Base-by-base conservation (phyloP, 352 stramenopile genomes). In the Blastocystis sp. region DNA sequence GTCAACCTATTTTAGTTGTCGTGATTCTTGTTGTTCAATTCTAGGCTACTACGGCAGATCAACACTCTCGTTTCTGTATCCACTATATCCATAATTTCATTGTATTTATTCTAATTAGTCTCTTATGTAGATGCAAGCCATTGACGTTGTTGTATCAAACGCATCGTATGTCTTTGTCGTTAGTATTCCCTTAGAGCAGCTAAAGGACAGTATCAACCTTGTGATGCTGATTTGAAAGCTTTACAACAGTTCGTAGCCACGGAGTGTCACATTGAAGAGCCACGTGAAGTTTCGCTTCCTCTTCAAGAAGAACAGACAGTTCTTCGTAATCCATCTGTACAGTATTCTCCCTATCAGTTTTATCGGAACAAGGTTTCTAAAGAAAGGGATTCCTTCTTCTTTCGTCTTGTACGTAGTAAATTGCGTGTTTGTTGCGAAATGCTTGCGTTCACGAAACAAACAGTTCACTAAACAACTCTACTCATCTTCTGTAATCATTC, bases 401-500 rank as follows among this genome's bases (percentile, higher is more conserved):
- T 9, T 9, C 39, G 39, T 9, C 2, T 46, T 46, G 39, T 46
- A 9, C 2, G 9, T 46, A 46, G 39, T n/a, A 3, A 61, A 3
- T 61, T 61, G 54, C 27, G 32, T 77, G 37, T 56, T 56, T 77
- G 29, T 35, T 58, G 19, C 16, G 46, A 56, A 77, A 51, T 37
- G 24, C 63, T 46, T 11, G 27, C 63, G 32, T 42, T 54, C 54
- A 56, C 16, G 16, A 57, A 77, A 54, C 16, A 77, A 42, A 7
- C 39, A 46, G 2, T 46, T 46, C 39, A 9, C 21, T 42, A 69
- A 21, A 69, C 35, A 21, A 69, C 29, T 46, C 39, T 83, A 83
- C 46, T 83, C 71, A 43, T 83, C 71, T 56, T 83, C 71, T 32
- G 51, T 66, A 1, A 83, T 83, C 71, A 83, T 83, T 67, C 71